phyloP scores from a whole-genome alignment of 2,329 filamentous ascomycete genomes.

The Aspergillus cejpii region DNA sequence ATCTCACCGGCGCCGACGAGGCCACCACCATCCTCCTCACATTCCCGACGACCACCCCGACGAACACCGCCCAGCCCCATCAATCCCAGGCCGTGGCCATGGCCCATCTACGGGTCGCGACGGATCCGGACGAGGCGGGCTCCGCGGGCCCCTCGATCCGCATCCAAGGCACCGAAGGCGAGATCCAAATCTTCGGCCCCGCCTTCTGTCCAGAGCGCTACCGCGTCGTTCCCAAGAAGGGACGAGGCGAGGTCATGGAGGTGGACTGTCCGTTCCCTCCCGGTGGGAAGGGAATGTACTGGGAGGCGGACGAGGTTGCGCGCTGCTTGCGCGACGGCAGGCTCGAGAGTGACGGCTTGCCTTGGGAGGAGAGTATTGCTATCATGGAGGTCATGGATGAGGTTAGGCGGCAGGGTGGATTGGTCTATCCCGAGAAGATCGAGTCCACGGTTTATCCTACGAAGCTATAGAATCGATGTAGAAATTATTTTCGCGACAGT shows the following conservation, averaged over 20 bases:
- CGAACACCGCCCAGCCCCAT: constrained; percentile 32
- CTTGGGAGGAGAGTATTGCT: constrained; percentile 67
- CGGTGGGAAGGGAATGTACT: constrained; percentile 77
- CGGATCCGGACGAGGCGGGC: constrained; percentile 56
- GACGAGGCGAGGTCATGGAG: constrained; percentile 41
- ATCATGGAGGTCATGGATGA: constrained; percentile 81
- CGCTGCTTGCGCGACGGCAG: constrained; percentile 68
- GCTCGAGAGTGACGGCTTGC: constrained; percentile 64
- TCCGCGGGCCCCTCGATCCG: constrained; percentile 61
- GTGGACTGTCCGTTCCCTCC: constrained; percentile 45
- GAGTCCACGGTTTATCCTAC: constrained; percentile 54
- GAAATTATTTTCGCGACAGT: too few species aligned
- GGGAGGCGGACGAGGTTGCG: constrained; percentile 75
- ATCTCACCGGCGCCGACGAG: constrained; percentile 68
- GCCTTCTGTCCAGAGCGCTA: constrained; percentile 64
- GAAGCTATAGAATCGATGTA: constrained; percentile 30
- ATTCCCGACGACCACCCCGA: constrained; percentile 56
- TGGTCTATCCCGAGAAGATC: constrained; percentile 60
- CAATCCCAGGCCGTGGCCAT: constrained; percentile 66
- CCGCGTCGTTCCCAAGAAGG: constrained; percentile 52
- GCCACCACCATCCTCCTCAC: constrained; percentile 68
- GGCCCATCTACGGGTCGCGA: constrained; percentile 56
- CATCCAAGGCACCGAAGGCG: constrained; percentile 72
- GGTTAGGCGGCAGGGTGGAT: constrained; percentile 55
- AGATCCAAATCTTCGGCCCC: constrained; percentile 71